Evolutionary conservation across 2,329 filamentous ascomycete species (phyloP), one percentile per base, ranked within the genome.

Genomic region (Ascochyta koolunga): DNA sequence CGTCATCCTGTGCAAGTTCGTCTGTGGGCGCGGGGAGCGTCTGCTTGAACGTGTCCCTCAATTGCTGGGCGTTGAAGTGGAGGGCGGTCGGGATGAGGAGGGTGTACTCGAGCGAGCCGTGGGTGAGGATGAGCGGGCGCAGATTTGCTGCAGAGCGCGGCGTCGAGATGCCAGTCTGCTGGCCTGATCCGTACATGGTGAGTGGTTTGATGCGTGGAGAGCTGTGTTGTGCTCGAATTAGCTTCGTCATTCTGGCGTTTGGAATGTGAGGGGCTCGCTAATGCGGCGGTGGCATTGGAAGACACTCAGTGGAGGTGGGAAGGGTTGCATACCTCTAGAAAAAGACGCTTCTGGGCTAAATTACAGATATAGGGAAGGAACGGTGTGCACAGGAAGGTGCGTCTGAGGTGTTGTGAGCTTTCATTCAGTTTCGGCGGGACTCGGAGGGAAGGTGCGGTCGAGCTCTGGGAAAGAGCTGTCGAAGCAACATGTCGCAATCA

Each of bases 1-100:
- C 96, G 68, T 99, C 95, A 81, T 99, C 96, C 74, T 93, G 92
- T 58, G 95, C 96, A 61, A 98, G 86, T 82, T 99, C 95, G 75
- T 99, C 95, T 74, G 96, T 99, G 53, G 95, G 90, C 69, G 88
- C 83, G 48, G 96, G 96, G 65, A 99, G 84, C 61, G 88, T 91
- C 41, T 90, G 84, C 62, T 87, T 85, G 79, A 99, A 99, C 64
- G 87, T 85, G 68, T 97, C 93, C 82, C 93, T 96, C 73, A 98
- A 83, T 80, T 96, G 91, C 57, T 92, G 89, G 68, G 95, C 95
- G 77, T 95, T 93, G 82, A 96, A 99, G 79, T 99, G 95, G 61
- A 97, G 86, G 70, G 88, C 90, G 66, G 95, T 98, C 54, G 95
- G 93, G 73, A 99, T 90, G 71, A 97, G 88, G 76, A 99, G 95